Percentiles rank a stretch among this genome's conserved stretches.
Evolutionary conservation across 1,284 basidiomycete genomes (phyloP).

Genomic region (Rhodotorula sp.): DNA sequence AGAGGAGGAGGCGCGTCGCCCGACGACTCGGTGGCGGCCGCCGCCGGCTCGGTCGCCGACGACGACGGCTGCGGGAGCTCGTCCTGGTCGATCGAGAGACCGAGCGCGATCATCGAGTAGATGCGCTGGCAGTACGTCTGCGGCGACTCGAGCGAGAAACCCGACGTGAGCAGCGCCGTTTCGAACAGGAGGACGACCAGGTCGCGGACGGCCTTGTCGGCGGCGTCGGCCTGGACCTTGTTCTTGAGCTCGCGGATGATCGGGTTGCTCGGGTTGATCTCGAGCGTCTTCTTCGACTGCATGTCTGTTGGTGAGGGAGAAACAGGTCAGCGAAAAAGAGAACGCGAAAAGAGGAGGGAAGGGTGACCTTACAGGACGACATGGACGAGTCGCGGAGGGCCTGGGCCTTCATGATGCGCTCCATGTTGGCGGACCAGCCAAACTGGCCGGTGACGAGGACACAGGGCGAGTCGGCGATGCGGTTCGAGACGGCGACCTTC

Average conservation of each 20-base stretch:
- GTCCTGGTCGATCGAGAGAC: slow-evolving; percentile 51
- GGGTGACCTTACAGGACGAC: slow-evolving; percentile 66
- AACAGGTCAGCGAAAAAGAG: too few relatives aligned
- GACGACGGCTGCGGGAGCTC: slow-evolving; percentile 36
- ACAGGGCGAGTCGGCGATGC: slow-evolving; percentile 92
- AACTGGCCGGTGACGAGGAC: slow-evolving; percentile 98
- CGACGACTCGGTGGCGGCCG: slow-evolving; percentile 45
- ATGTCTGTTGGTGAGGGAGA: slow-evolving; percentile 32
- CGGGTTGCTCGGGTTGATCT: slow-evolving; percentile 90
- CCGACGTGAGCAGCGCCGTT: slow-evolving; percentile 73
- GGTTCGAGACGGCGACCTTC: slow-evolving; percentile 98
- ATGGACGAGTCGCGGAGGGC: slow-evolving; percentile 97
- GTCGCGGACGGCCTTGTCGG: slow-evolving; percentile 89
- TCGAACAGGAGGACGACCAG: slow-evolving; percentile 94
- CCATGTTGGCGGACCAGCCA: slow-evolving; percentile 97
- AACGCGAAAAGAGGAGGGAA: too few relatives aligned
- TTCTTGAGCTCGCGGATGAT: slow-evolving; percentile 95
- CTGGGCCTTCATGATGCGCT: slow-evolving; percentile 99
- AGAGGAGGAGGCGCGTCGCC: slow-evolving; percentile 36
- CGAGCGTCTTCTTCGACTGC: slow-evolving; percentile 96
- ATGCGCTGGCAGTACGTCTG: slow-evolving; percentile 91
- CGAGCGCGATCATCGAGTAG: slow-evolving; percentile 88
- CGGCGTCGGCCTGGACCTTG: slow-evolving; percentile 95
- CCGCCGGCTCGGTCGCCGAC: slow-evolving; percentile 48
- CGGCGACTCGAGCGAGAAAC: slow-evolving; percentile 91